Evolutionary conservation across 2,329 filamentous ascomycete species (phyloP).

Genomic region (Fusarium xylarioides): DNA sequence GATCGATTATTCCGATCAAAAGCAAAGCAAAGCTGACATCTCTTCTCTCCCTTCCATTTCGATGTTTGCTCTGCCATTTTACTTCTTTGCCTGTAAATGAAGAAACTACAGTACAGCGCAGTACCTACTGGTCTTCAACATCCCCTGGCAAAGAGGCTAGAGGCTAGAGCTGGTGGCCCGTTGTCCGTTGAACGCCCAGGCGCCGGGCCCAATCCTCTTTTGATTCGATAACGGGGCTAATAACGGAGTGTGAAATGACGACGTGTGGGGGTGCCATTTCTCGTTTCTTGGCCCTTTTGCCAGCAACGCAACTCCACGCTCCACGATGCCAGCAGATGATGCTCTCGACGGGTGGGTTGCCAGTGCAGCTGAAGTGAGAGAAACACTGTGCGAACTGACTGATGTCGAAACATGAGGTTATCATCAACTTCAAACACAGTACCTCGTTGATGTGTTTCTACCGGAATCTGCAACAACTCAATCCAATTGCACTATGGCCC

Average conservation of each 20-base stretch:
- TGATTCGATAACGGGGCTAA: constrained; percentile 43
- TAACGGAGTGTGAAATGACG: constrained; percentile 43
- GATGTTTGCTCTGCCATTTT: background rate
- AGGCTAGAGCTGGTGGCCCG: constrained; percentile 27
- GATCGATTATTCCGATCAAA: constrained; percentile 2
- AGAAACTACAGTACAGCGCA: background rate
- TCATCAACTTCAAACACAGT: background rate
- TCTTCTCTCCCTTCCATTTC: background rate
- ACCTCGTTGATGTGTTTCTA: background rate
- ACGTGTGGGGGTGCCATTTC: constrained; percentile 40
- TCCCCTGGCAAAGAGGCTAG: constrained; percentile 9
- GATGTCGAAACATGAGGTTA: constrained; percentile 8
- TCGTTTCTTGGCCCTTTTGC: constrained; percentile 35
- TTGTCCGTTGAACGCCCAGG: constrained; percentile 38
- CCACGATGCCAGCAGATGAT: constrained; percentile 29
- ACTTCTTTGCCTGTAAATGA: background rate
- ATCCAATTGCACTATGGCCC: background rate
- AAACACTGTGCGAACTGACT: constrained; percentile 40
- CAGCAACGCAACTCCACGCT: constrained; percentile 28
- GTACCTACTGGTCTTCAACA: background rate
- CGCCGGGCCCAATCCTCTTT: constrained; percentile 34
- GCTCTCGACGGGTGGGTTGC: constrained; percentile 36
- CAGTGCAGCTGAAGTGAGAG: constrained; percentile 31
- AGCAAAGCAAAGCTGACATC: background rate
- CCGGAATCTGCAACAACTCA: background rate